These are phyloP conservation scores for Raddia guianensis DNA, from an alignment of 176 grass and related monocot genomes.

Conservation along the genomic window DNA sequence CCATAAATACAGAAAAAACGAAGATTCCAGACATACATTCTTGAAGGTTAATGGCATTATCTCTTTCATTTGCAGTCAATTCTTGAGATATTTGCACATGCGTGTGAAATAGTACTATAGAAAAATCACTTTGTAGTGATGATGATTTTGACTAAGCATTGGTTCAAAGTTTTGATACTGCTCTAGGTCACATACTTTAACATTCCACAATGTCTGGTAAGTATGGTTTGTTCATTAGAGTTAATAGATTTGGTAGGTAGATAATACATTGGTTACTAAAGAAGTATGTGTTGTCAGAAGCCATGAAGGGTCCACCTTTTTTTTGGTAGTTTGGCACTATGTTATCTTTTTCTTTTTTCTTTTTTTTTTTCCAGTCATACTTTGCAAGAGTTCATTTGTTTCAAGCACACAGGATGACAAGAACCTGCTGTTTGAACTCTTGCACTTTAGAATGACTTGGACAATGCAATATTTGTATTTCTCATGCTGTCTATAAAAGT, in stretches of 20 bases:
- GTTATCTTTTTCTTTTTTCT: conserved; percentile 8
- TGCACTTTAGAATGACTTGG: not conserved
- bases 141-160: not conserved
- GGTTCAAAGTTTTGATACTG: not conserved
- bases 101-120: not conserved
- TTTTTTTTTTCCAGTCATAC: not conserved
- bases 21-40: not conserved
- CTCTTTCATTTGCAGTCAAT: not conserved
- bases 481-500: not conserved
- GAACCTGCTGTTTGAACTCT: not conserved
- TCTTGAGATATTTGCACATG: conserved; percentile 10
- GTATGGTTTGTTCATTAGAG: conserved; percentile 1
- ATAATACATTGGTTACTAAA: not conserved
- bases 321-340: not conserved
- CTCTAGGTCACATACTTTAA: not conserved
- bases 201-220: not conserved
- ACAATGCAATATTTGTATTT: not conserved
- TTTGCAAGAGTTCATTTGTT: not conserved
- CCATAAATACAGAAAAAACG: not conserved
- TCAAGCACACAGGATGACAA: not conserved
- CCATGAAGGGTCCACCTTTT: not conserved
- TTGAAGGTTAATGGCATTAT: not conserved
- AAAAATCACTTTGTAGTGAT: not conserved
- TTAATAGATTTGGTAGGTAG: not conserved
- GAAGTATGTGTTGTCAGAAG: not conserved